phyloP scores from a whole-genome alignment of 2,329 filamentous ascomycete genomes.

The Pseudogymnoascus sp. region DNA sequence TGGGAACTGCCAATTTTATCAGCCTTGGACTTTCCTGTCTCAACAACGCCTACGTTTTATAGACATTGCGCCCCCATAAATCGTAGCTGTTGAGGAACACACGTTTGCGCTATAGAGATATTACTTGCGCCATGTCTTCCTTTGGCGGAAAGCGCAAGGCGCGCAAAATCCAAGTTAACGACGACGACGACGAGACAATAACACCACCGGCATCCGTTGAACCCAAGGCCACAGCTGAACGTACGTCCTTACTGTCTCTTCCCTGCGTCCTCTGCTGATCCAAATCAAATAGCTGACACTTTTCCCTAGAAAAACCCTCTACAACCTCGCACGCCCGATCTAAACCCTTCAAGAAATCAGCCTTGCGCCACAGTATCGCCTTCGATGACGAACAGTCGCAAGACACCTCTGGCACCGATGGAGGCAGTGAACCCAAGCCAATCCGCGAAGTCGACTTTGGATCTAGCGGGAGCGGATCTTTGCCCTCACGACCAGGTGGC shows the following conservation, averaged over 20 bases:
- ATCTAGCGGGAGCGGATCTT: not conserved
- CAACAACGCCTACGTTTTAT: not conserved
- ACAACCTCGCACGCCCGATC: slow-evolving; percentile 34
- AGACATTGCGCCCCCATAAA: not conserved
- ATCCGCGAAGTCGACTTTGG: slow-evolving; percentile 9
- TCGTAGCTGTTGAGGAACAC: not conserved
- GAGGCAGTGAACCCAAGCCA: slow-evolving; percentile 9
- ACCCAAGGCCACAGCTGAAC: slow-evolving; percentile 13
- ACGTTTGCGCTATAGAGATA: not conserved
- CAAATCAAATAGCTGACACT: slow-evolving; percentile 22
- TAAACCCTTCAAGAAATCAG: slow-evolving; percentile 50
- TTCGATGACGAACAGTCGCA: slow-evolving; percentile 26
- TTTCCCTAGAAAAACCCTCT: slow-evolving; percentile 12
- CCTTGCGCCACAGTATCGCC: slow-evolving; percentile 48
- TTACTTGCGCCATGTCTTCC: slow-evolving; percentile 18
- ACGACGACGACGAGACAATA: slow-evolving; percentile 48
- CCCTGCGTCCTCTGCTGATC: slow-evolving; percentile 23
- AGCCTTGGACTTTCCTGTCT: not conserved
- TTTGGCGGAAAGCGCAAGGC: slow-evolving; percentile 58
- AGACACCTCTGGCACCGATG: not conserved
- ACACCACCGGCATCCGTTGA: slow-evolving; percentile 10
- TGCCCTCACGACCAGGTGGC: slow-evolving; percentile 13
- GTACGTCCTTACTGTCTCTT: slow-evolving; percentile 19
- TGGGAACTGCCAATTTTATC: slow-evolving; percentile 1
- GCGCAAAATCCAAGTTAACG: slow-evolving; percentile 64